Evolutionary conservation across 164 flowering plant species (phyloP).

Genomic region (Liquidambar formosana): DNA sequence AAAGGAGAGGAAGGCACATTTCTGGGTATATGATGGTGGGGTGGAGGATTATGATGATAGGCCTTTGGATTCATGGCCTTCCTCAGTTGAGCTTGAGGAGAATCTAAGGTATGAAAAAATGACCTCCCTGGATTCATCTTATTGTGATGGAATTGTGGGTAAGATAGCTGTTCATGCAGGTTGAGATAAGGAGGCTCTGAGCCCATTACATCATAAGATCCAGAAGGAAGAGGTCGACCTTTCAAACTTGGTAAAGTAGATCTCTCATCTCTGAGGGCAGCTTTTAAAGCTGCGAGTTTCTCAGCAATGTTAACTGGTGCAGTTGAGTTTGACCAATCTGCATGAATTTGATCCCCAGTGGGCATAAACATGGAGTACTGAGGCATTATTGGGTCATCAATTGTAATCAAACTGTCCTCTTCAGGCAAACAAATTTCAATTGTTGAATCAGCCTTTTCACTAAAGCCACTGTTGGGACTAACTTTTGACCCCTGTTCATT

Average conservation of each 20-base stretch:
- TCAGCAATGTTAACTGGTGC: not conserved
- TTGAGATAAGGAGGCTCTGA: constrained; percentile 1
- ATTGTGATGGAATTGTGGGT: not conserved
- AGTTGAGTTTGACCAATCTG: not conserved
- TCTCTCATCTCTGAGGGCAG: not conserved
- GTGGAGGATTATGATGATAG: constrained; percentile 1
- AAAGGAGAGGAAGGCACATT: not conserved
- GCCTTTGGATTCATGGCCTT: not conserved
- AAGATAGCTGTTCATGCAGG: not conserved
- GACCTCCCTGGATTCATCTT: constrained; percentile 3
- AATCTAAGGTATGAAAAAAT: not conserved
- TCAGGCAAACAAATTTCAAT: constrained; percentile 23
- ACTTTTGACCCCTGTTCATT: not conserved
- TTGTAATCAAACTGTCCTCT: constrained; percentile 28
- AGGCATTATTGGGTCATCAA: constrained; percentile 14
- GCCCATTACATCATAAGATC: not conserved
- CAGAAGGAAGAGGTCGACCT: not conserved
- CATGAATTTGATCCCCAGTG: not conserved
- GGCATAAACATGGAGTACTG: not conserved
- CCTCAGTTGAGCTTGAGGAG: not conserved
- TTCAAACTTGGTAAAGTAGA: not conserved
- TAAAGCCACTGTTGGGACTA: constrained; percentile 5
- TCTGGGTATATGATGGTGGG: not conserved
- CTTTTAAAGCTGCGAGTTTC: not conserved
- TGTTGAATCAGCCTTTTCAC: not conserved